Conservation (phyloP, 441 rosid genomes). For the Rhodomyrtus psidioides region DNA sequence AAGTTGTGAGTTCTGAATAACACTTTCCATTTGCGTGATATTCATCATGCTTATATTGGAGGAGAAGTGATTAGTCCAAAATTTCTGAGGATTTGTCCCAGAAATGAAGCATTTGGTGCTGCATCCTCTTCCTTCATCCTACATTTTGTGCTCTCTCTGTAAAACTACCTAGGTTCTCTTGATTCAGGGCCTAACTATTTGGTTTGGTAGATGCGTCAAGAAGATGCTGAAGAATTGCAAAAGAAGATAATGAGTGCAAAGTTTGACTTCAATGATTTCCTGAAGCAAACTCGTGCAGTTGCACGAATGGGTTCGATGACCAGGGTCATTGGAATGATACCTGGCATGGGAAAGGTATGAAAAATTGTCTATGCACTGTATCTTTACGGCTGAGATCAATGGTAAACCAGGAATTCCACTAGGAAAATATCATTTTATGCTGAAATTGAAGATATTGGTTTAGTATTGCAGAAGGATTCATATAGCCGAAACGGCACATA, state of each 20-base stretch:
- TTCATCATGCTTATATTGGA: not conserved
- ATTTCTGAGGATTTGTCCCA: not conserved
- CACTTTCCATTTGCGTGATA: not conserved
- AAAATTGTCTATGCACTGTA: not conserved
- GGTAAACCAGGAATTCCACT: not conserved
- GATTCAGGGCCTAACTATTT: not conserved
- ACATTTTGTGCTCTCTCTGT: not conserved
- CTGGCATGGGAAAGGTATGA: constrained; percentile 90
- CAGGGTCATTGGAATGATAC: constrained; percentile 95
- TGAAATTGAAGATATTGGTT: not conserved
- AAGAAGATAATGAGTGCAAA: constrained; percentile 98
- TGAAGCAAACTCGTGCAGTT: constrained; percentile 94
- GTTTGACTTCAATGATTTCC: constrained; percentile 95
- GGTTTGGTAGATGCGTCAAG: constrained; percentile 71
- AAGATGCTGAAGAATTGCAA: constrained; percentile 96
- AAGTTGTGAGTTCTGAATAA: constrained; percentile 59
- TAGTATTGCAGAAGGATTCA: not conserved
- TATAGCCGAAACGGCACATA: not conserved
- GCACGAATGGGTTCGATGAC: constrained; percentile 98
- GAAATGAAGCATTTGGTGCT: not conserved
- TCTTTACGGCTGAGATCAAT: not conserved
- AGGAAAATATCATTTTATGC: not conserved
- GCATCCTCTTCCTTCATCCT: not conserved
- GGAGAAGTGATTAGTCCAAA: not conserved
- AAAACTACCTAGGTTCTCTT: not conserved